These are phyloP conservation scores for Botryotinia narcissicola DNA, from an alignment of 2,329 filamentous ascomycete species.

Conservation along the genomic window DNA sequence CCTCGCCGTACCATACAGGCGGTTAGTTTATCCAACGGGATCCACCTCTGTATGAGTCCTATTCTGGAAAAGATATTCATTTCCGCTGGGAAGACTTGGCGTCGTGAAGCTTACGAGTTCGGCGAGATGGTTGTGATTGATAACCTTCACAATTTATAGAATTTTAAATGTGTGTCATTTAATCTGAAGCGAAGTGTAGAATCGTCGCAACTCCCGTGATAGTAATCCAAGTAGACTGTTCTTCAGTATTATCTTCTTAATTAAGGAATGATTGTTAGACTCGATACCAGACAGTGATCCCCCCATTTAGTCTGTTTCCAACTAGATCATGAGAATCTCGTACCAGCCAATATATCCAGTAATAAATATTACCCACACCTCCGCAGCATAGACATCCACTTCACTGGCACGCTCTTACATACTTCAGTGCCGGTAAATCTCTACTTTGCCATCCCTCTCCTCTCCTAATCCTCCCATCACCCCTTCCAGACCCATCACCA, in stretches of 20 bases:
- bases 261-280: background rate
- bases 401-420: background rate
- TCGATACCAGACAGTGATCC: background rate
- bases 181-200: background rate
- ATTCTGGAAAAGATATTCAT: background rate
- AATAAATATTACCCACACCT: background rate
- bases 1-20: background rate
- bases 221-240: background rate
- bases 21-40: background rate
- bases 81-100: background rate
- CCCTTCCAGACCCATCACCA: background rate
- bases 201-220: background rate
- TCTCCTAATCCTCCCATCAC: background rate
- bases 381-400: background rate
- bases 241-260: background rate
- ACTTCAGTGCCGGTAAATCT: background rate
- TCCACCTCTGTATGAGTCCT: background rate
- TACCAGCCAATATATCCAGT: background rate
- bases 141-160: background rate
- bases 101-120: background rate
- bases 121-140: background rate
- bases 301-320: background rate
- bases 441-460: constrained; percentile 10
- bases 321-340: background rate
- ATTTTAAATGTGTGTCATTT: background rate